Conservation (phyloP, 129 eudicot species). For the Sambucus nigra region DNA sequence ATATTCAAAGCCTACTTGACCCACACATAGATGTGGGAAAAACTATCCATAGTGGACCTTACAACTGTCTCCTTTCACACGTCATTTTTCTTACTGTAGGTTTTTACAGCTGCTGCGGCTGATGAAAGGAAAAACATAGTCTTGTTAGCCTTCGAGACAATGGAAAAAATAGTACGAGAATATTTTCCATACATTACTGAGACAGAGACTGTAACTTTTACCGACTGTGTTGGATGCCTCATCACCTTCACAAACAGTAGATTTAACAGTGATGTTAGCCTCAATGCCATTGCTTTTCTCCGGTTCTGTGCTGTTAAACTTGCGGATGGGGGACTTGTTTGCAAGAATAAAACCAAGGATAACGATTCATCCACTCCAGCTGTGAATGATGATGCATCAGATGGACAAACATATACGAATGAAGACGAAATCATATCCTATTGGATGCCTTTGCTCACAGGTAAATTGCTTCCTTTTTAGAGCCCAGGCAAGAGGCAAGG, state of each 20-base stretch:
- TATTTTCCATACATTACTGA: constrained; percentile 94
- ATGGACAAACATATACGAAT: constrained; percentile 33
- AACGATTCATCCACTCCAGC: constrained; percentile 30
- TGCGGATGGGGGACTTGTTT: constrained; percentile 84
- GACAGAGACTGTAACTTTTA: constrained; percentile 75
- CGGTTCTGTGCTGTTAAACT: constrained; percentile 98
- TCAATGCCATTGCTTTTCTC: constrained; percentile 97
- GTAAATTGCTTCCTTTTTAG: constrained; percentile 31
- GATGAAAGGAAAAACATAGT: constrained; percentile 96
- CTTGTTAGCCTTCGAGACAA: constrained; percentile 87
- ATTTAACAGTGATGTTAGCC: constrained; percentile 92
- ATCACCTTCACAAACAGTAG: constrained; percentile 88
- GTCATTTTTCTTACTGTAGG: constrained; percentile 27
- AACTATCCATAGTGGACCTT: not conserved
- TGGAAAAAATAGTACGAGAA: constrained; percentile 97
- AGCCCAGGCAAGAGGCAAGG: not conserved
- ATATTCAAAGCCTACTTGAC: not conserved
- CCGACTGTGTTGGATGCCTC: constrained; percentile 94
- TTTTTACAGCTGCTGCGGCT: constrained; percentile 94
- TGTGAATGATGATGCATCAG: constrained; percentile 25
- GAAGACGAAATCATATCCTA: constrained; percentile 58
- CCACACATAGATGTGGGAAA: no score
- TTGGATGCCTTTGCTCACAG: constrained; percentile 93
- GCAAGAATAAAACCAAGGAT: constrained; percentile 42
- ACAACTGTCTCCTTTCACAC: constrained; percentile 8